phyloP scores from a whole-genome alignment of 306 rosid genomes.

The Alnus glutinosa region DNA sequence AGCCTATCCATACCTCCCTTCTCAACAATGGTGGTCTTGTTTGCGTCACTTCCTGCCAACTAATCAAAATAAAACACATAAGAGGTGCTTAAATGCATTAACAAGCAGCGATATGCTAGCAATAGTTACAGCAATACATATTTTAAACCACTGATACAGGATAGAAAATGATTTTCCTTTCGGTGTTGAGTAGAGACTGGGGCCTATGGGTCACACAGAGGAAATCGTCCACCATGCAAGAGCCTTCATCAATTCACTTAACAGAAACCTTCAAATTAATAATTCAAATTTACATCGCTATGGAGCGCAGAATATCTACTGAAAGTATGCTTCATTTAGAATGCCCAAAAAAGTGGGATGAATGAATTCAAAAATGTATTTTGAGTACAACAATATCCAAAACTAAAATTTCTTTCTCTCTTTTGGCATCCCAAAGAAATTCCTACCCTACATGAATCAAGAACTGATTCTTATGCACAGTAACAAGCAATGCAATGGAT shows the following conservation, averaged over 20 bases:
- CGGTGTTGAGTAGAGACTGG: neutral
- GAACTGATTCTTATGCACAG: neutral
- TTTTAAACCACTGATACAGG: neutral
- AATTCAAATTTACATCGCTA: neutral
- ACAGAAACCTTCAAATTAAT: neutral
- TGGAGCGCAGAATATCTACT: neutral
- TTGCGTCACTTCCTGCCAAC: conserved; percentile 93
- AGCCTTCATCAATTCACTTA: neutral
- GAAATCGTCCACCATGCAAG: neutral
- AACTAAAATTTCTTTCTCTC: neutral
- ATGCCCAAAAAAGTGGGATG: neutral
- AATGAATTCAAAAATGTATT: neutral
- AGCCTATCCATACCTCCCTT: conserved; percentile 77
- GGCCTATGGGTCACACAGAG: neutral
- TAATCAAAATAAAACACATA: conserved; percentile 37
- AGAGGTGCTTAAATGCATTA: conserved; percentile 23
- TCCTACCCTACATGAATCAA: neutral
- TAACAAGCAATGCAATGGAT: neutral
- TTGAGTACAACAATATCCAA: neutral
- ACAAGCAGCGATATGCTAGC: neutral
- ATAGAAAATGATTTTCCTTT: neutral
- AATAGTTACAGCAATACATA: conserved; percentile 1
- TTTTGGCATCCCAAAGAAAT: neutral
- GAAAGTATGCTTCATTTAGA: neutral
- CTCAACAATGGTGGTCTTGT: conserved; percentile 74